A percentile compares a stretch with the other conserved stretches of the same genome.
Evolutionary conservation across 768 basidiomycete species (phyloP).

Genomic region (Lyophyllum shimeji): DNA sequence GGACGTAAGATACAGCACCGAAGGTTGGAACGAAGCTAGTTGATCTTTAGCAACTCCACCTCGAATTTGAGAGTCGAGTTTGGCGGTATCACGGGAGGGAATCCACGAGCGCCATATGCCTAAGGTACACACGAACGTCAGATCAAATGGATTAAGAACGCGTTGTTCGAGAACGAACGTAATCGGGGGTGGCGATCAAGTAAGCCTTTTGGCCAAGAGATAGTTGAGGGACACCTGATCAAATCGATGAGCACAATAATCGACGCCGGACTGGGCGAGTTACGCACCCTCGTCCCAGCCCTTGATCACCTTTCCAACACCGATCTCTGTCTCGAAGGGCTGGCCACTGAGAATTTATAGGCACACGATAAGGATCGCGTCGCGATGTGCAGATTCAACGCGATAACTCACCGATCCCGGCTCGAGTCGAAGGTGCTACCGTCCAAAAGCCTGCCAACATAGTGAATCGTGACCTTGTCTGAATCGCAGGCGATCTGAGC

Average conservation of each 20-base stretch:
- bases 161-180: conserved; percentile 45
- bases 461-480: conserved; percentile 79
- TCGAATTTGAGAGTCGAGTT: conserved; percentile 78
- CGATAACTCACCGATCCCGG: conserved; percentile 59
- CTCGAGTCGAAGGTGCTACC: conserved; percentile 77
- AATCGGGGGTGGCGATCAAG: conserved; percentile 73
- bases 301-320: conserved; percentile 80
- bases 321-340: conserved; percentile 73
- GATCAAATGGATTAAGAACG: not conserved
- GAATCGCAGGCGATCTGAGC: conserved; percentile 22
- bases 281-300: conserved; percentile 87
- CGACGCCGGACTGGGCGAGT: not conserved
- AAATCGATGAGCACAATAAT: conserved; percentile 21
- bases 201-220: conserved; percentile 75
- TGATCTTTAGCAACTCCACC: conserved; percentile 80
- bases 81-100: conserved; percentile 76
- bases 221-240: conserved; percentile 70
- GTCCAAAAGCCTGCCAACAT: conserved; percentile 67
- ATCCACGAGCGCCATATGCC: conserved; percentile 76
- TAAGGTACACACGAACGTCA: conserved; percentile 25
- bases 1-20: conserved; percentile 9
- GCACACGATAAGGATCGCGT: conserved; percentile 6
- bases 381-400: not conserved
- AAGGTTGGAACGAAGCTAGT: conserved; percentile 20
- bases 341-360: conserved; percentile 36